These are phyloP conservation scores for Neofusicoccum cordaticola DNA, from an alignment of 2,329 filamentous ascomycete genomes.

Conservation along the genomic window DNA sequence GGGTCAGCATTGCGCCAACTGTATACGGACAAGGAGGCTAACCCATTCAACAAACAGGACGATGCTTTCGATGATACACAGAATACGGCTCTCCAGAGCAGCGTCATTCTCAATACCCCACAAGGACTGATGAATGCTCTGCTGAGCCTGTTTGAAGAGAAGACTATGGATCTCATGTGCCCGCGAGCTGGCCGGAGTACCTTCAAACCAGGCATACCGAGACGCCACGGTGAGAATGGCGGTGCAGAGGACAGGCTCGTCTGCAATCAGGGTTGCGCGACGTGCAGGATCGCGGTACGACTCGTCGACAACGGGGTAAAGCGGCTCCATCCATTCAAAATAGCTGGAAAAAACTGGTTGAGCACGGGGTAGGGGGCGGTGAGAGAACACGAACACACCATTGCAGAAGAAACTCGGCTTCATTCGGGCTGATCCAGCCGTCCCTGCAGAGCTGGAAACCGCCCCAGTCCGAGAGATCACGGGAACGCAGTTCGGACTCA, in stretches of 20 bases:
- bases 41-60: slow-evolving; percentile 1
- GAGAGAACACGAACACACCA: background rate
- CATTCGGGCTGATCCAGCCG: background rate
- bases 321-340: background rate
- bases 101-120: background rate
- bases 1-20: background rate
- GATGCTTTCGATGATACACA: background rate
- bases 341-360: background rate
- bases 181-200: background rate
- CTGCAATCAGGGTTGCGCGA: background rate
- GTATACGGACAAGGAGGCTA: background rate
- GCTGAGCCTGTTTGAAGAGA: background rate
- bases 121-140: background rate
- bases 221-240: background rate
- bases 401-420: slow-evolving; percentile 3
- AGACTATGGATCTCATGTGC: background rate
- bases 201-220: background rate
- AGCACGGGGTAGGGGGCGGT: too few relatives aligned
- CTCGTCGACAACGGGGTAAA: background rate
- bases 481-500: background rate
- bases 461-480: background rate
- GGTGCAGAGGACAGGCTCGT: background rate
- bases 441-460: background rate
- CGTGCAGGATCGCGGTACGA: background rate
- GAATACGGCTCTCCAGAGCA: background rate